Evolutionary conservation across 768 basidiomycete species (phyloP), one percentile per base, ranked within the genome.

Genomic region (Fistulinella prunicolor): DNA sequence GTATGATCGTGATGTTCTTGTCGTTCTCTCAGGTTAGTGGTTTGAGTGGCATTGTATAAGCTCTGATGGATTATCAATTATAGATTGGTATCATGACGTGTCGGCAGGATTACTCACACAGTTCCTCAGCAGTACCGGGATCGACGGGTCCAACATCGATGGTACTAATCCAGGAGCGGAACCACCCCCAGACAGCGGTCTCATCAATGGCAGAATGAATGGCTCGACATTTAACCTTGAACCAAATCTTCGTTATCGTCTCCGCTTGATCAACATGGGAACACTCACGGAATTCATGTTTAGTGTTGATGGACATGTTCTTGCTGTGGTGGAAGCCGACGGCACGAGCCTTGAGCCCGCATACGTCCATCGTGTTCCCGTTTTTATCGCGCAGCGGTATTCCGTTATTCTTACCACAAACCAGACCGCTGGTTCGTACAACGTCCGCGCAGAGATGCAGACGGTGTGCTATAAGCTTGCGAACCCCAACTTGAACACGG

Each of bases 381-480:
- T 79, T 46, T 68, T 69, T 21, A 67, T 78, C 36, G 78, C 76
- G 2, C 78, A 79, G 63, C 70, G 78, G 36, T 77, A 78, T 56
- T 73, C 71, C n/a, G 77, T 74, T 28, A 64, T 80, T 32, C 56
- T 79, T 14, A 52, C 51, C 20, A 71, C 76, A 29, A 72, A 76
- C 49, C 66, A 66, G 49, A 72, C 69, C 6, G 55, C 44, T 23
- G 68, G 66, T 19, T 58, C 61, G 4, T 72, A 71, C 40, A 61
- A 63, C 17, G 53, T 77, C 53, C 69, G 74, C 20, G 69, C 70
- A 9, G 66, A 63, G 34, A 55, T 75, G 52, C 71, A 73, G 38
- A 58, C 39, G 4, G 29, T 49, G 1, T 65, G 64, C 36, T 70
- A 68, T 41, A 68, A 68, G 22, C 55, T 65, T 38, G 1, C 55